Evolutionary conservation across 495 filamentous ascomycete genomes (phyloP).

Genomic region (Penicillium nucicola): DNA sequence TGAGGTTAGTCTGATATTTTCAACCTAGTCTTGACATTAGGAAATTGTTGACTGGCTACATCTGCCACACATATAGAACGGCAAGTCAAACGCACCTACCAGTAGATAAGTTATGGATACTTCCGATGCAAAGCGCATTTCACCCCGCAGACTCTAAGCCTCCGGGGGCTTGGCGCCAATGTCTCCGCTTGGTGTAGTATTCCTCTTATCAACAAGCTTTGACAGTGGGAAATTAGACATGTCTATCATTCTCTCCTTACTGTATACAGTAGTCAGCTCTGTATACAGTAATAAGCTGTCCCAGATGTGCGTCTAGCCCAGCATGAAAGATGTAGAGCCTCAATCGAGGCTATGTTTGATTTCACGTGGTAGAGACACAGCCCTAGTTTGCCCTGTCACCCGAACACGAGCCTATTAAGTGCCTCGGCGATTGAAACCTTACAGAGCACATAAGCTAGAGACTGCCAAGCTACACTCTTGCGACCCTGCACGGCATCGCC

Average conservation of each 20-base stretch:
- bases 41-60: too few species aligned
- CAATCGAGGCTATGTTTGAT: too few species aligned
- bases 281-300: background rate
- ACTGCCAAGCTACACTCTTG: too few species aligned
- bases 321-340: too few species aligned
- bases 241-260: too few species aligned
- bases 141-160: background rate
- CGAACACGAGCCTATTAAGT: too few species aligned
- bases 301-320: too few species aligned
- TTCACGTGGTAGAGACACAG: too few species aligned
- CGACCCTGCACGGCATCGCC: too few species aligned
- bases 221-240: background rate
- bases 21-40: background rate
- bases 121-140: background rate
- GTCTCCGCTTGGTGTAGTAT: background rate
- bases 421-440: too few species aligned
- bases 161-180: constrained; percentile 2
- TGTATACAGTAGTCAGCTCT: background rate
- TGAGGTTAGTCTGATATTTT: background rate
- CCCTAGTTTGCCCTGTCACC: too few species aligned
- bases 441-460: too few species aligned
- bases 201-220: background rate
- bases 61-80: background rate
- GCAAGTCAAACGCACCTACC: background rate
- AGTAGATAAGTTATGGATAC: background rate